Evolutionary conservation across 2,329 filamentous ascomycete species (phyloP), one percentile per base, ranked within the genome.

Genomic region (Nannizziopsis arthrosporioides): DNA sequence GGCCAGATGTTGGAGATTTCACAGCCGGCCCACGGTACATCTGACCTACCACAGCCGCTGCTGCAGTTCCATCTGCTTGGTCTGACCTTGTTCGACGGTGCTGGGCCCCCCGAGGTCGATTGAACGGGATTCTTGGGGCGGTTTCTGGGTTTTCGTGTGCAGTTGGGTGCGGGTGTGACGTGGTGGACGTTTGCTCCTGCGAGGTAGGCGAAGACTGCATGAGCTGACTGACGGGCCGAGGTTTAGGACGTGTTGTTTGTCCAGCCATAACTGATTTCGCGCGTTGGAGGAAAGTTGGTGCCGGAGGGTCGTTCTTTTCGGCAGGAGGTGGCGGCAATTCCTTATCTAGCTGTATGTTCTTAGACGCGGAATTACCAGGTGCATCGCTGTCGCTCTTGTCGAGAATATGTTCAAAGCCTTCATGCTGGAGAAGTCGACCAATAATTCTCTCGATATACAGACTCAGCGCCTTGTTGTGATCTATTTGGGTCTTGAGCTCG

Each of bases 401-500:
- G 36, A 95, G 74, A 52, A 96, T 94, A 53, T 86, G 81, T 68
- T 98, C 90, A 57, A 94, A 96, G 56, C 94, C 89, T 60, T 94
- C 85, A 67, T 95, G 85, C 62, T 94, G 85, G 53, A 98, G 76
- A 39, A 98, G 78, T 49, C 92, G 84, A 65, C 92, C 92, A 63
- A 98, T 94, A 65, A 98, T 96, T 71, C 92, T 94, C 77, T 96
- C 94, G 73, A 98, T 95, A 71, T 98, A 98, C 55, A 96, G 74
- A 18, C 88, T 94, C 57, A 98, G 74, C 27, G 92, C 92, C 72
- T 96, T 96, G 73, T 98, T 96, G 71, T 94, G 83, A 63, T 94
- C 90, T 69, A 85, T 90, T 57, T 86, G 72, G 7, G 78, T 75
- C 66, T 84, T 87, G 56, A 92, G 67, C 59, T 96, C 90, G 9